Base-by-base conservation (phyloP, 352 stramenopile genomes). In the Phytophthora europaea region DNA sequence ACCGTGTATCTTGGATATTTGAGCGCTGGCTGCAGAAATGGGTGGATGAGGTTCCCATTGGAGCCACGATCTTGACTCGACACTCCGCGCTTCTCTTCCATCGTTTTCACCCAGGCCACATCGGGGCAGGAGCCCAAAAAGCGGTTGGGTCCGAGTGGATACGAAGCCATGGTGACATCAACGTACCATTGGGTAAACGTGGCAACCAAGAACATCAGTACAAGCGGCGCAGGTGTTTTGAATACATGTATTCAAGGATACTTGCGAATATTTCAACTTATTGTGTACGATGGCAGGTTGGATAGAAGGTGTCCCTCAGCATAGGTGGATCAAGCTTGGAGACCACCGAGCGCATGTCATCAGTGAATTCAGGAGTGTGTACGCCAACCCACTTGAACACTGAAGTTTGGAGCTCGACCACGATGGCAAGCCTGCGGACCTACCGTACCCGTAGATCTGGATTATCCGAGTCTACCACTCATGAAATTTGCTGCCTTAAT, bases 111-210 rank as follows among this genome's bases (percentile, higher is more conserved):
- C 82, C 82, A 90, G 3, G 34, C 28, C 1, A 75, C 22, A 10
- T 53, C 70, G 13, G 88, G 71, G 55, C 82, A 90, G 8, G 80
- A 75, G 38, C 78, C 80, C 3, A 88, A 67, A 16, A 90, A 84
- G 16, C 80, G 72, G 51, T 85, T 86, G 3, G 75, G 75, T 22
- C 59, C 59, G 12, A 58, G 4, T 23, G 59, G 45, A 18, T 66
- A n/a, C n/a, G n/a, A 58, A 18, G 45, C 43, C 6, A 20, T 22
- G 0, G 43, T 15, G 16, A 50, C 34, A 40, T 13, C 34, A 9
- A 40, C 34, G 34, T 15, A 40, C 9, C 34, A 40, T 40, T 2
- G 34, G n/a, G n/a, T n/a, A n/a, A n/a, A n/a, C n/a, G n/a, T n/a
- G 15, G 34, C 34, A 40, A 40, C 34, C 34, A 40, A 12, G 10